Conservation (phyloP, 2,329 filamentous ascomycete species). For the Penicillium sp. region DNA sequence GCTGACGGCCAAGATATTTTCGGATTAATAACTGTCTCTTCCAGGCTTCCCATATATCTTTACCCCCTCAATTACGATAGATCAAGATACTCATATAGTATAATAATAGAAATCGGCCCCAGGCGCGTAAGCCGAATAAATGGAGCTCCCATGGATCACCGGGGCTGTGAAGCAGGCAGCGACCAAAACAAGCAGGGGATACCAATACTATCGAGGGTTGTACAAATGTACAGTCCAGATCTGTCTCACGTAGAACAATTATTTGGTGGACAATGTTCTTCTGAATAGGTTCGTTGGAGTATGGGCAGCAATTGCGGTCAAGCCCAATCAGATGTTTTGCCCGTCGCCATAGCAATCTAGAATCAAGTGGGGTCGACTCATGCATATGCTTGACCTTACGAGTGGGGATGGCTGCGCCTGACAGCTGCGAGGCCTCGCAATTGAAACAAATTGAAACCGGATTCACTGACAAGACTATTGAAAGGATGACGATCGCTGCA, state of each 20-base stretch:
- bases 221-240: neutral
- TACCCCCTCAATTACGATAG: neutral
- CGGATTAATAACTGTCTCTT: neutral
- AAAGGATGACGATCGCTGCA: constrained; percentile 17
- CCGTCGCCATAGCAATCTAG: constrained; percentile 22
- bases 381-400: neutral
- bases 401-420: constrained; percentile 14
- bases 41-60: neutral
- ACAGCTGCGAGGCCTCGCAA: constrained; percentile 15
- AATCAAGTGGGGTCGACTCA: constrained; percentile 8
- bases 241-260: constrained; percentile 13
- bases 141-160: neutral
- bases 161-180: constrained; percentile 22
- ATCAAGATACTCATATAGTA: neutral
- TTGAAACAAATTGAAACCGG: constrained; percentile 24
- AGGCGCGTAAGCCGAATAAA: neutral
- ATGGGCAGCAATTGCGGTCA: constrained; percentile 6
- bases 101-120: constrained; percentile 1
- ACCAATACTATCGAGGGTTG: neutral
- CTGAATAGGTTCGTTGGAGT: neutral
- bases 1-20: neutral
- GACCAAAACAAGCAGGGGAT: constrained; percentile 15
- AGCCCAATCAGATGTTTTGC: constrained; percentile 9
- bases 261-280: neutral
- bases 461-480: constrained; percentile 14